Percentiles rank a stretch among this genome's conserved stretches.
Conservation (phyloP, 108 stramenopile species). For the Schizochytrium sp. region DNA sequence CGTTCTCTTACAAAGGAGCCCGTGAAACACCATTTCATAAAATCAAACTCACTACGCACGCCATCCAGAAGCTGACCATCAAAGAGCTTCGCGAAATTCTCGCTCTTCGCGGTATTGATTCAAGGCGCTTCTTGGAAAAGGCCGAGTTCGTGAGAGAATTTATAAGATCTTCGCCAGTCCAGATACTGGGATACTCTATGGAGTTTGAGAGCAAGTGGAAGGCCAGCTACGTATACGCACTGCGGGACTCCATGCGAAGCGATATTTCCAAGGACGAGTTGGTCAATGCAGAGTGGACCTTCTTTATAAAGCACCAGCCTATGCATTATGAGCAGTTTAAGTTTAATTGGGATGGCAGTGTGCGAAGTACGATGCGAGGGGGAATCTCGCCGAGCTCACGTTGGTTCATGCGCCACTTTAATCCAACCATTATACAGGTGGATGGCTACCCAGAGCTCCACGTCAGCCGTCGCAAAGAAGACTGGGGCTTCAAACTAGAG, state of each 20-base stretch:
- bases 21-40: slow-evolving; percentile 4
- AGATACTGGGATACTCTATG: neutral
- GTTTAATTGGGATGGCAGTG: neutral
- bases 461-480: neutral
- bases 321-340: neutral
- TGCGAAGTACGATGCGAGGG: neutral
- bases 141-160: slow-evolving; percentile 16
- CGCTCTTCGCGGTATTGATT: slow-evolving; percentile 16
- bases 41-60: neutral
- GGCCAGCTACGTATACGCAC: neutral
- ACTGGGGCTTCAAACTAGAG: slow-evolving; percentile 24
- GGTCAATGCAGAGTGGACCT: slow-evolving; percentile 12
- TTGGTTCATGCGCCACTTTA: slow-evolving; percentile 1
- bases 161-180: neutral
- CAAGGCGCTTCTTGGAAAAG: slow-evolving; percentile 9
- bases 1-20: slow-evolving; percentile 12
- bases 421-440: neutral
- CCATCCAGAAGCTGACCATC: neutral
- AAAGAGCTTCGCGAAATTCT: slow-evolving; percentile 4
- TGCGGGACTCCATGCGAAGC: neutral
- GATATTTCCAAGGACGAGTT: slow-evolving; percentile 26
- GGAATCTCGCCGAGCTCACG: neutral
- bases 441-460: neutral
- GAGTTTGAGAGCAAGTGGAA: slow-evolving; percentile 51
- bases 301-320: neutral